Percentiles rank a stretch among this genome's conserved stretches.
phyloP scores from a whole-genome alignment of 2,329 filamentous ascomycete genomes.

The Fusarium pseudocircinatum region DNA sequence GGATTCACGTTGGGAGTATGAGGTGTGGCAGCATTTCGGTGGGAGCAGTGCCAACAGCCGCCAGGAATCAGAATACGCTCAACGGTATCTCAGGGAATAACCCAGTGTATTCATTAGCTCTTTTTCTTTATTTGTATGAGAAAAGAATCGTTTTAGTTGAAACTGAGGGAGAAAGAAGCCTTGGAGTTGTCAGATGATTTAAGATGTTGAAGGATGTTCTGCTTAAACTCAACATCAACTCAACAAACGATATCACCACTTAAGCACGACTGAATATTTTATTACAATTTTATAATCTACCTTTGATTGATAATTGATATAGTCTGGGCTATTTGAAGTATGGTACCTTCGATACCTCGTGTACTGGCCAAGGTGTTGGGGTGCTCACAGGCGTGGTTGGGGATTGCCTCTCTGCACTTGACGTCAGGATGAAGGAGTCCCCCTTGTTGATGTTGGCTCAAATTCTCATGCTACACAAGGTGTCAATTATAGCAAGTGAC shows the following conservation, averaged over 20 bases:
- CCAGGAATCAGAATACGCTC: neutral
- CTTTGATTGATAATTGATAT: neutral
- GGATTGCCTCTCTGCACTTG: neutral
- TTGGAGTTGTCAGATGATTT: neutral
- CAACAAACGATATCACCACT: neutral
- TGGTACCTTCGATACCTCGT: neutral
- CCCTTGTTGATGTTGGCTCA: neutral
- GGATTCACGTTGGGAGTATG: neutral
- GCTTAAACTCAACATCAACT: neutral
- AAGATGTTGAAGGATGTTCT: neutral
- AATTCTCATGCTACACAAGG: neutral
- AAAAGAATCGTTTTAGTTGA: no score
- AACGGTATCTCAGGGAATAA: neutral
- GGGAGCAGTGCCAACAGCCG: conserved; percentile 19
- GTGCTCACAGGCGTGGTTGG: neutral
- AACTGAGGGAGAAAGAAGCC: neutral
- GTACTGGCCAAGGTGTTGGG: neutral
- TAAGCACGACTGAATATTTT: no score
- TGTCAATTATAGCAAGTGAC: neutral
- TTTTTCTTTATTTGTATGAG: neutral
- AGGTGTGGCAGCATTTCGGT: conserved; percentile 5
- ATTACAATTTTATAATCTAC: accelerated
- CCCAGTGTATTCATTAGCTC: neutral
- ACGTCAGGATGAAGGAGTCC: neutral
- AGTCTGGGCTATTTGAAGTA: neutral